Conservation (phyloP, 73 alveolate genomes). For the Paramecium sonneborni region DNA sequence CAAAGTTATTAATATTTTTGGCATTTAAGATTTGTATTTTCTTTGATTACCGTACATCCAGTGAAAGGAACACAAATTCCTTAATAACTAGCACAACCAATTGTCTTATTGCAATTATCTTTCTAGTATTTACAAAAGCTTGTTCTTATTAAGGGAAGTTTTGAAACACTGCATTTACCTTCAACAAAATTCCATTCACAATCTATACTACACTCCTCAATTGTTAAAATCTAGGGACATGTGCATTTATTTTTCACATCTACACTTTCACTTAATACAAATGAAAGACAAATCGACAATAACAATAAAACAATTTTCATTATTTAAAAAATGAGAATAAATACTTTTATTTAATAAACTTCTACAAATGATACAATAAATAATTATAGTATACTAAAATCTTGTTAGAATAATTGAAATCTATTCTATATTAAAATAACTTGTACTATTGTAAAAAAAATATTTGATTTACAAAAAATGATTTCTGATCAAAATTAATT, state of each 20-base stretch:
- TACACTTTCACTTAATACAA: neutral
- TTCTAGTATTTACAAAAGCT: neutral
- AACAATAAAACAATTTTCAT: neutral
- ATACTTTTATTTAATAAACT: too few species aligned
- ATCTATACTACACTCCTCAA: neutral
- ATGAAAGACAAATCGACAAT: neutral
- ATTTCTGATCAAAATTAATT: neutral
- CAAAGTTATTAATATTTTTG: neutral
- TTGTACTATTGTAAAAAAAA: too few species aligned
- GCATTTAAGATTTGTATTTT: neutral
- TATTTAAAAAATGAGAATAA: neutral
- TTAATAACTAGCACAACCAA: neutral
- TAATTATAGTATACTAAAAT: too few species aligned
- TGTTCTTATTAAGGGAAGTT: neutral
- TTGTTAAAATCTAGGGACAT: neutral
- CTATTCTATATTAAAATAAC: too few species aligned
- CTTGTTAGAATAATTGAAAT: too few species aligned
- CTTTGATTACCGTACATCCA: neutral
- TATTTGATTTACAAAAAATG: neutral
- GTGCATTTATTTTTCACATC: neutral
- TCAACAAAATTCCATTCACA: neutral
- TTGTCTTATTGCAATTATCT: neutral
- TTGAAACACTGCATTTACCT: neutral
- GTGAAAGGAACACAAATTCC: slow-evolving; percentile 10
- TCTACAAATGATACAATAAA: neutral